phyloP scores from a whole-genome alignment of 371 early-diverging fungal species.

The Mucor circinelloides region DNA sequence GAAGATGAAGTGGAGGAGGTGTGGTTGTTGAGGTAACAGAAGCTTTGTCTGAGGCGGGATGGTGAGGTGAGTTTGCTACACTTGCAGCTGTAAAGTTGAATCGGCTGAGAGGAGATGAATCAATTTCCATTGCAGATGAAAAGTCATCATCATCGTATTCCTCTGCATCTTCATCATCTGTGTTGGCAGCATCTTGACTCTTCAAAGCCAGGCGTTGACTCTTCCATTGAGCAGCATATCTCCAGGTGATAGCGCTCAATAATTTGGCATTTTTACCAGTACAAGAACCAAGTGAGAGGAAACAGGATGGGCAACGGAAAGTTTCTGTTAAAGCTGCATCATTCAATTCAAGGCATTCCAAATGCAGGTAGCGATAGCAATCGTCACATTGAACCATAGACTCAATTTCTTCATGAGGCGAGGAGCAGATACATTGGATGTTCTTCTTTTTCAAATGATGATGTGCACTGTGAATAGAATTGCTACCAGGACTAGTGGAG shows the following conservation, averaged over 20 bases:
- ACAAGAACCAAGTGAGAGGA: conserved; percentile 19
- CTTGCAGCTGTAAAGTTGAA: neutral
- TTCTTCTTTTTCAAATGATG: conserved; percentile 11
- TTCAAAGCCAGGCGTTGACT: conserved; percentile 31
- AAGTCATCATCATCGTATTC: conserved; percentile 8
- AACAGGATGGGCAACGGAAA: conserved; percentile 57
- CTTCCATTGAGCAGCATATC: conserved; percentile 39
- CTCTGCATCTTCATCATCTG: conserved; percentile 32
- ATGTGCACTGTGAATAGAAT: neutral
- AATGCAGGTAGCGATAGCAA: conserved; percentile 57
- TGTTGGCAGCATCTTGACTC: conserved; percentile 5
- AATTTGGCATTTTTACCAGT: conserved; percentile 10
- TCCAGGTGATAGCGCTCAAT: conserved; percentile 34
- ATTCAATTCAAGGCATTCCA: conserved; percentile 53
- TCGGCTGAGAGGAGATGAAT: neutral
- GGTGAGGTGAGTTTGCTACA: neutral
- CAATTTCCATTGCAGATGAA: conserved; percentile 1
- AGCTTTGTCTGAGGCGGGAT: neutral
- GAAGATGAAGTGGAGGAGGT: neutral
- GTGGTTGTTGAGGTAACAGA: neutral
- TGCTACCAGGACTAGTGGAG: neutral
- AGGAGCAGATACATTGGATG: conserved; percentile 53
- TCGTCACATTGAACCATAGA: conserved; percentile 64
- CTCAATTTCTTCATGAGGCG: conserved; percentile 52
- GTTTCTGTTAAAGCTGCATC: conserved; percentile 46